Base-by-base conservation (phyloP, 2,329 filamentous ascomycete genomes). In the Stemphylium vesicarium region DNA sequence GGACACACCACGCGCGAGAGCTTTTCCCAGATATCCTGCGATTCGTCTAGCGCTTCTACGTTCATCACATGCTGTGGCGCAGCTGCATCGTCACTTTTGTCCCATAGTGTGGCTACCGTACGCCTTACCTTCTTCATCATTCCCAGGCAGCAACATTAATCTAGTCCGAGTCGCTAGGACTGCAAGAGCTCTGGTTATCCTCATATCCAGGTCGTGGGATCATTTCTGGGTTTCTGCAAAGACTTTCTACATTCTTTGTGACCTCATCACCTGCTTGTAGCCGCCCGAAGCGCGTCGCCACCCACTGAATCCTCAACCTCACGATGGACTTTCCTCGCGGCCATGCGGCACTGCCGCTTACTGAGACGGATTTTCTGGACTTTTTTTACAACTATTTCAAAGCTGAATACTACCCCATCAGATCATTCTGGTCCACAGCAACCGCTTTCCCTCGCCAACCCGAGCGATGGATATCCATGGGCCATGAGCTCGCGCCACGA, bases 331-430 rank as follows among this genome's bases (percentile, higher is more conserved):
- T 75, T 22, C 73, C 72, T 4, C 61, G 63, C 15, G 65, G 65
- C 41, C 61, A 64, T 56, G 68, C 50, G 60, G 71, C 49, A 43
- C 69, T 57, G 69, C 72, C 73, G 4, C 65, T 75, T 12, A 71
- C 59, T 20, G 71, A 73, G 43, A 44, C 53, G 6, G 73, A 75
- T 41, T 69, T 75, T 26, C 52, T 72, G 5, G 71, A 74, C 40
- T 75, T 75, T 44, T 53, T 74, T 7, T 72, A 59, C 58, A 75
- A 74, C 43, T 75, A 75, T 48, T 75, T 68, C 65, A 75, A 74
- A 55, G 72, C 72, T 13, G 73, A 75, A 63, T 75, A 75, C 41
- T 63, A 68, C 2, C 73, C 73, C 3, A 74, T 75, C 10, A 66
- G 72, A 18, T 74, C 70, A 7, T 65, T 75, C 41, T 75, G 70